A percentile compares a stretch with the other conserved stretches of the same genome.
Conservation (phyloP, 306 rosid genomes). For the Trichosanthes truncata region DNA sequence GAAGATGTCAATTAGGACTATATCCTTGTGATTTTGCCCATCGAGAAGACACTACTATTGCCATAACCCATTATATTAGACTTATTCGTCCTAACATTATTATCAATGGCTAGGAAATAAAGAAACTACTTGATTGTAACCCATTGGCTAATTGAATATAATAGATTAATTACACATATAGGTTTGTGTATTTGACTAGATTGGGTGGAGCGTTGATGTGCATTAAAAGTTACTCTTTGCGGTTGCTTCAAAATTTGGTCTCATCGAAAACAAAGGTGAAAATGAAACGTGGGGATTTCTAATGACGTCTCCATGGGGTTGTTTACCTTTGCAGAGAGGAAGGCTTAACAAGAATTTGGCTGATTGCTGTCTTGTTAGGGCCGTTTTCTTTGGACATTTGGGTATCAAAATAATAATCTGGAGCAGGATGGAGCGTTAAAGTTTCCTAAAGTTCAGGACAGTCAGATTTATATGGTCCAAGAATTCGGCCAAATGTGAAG, state of each 20-base stretch:
- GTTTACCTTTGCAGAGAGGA: not conserved
- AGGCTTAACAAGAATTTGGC: not conserved
- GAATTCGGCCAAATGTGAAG: not conserved
- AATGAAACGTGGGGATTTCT: not conserved
- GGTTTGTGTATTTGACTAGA: not conserved
- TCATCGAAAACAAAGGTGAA: not conserved
- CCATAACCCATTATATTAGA: not conserved
- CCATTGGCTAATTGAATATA: not conserved
- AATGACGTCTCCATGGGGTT: not conserved
- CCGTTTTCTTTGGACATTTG: not conserved
- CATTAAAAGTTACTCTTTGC: conserved; percentile 2
- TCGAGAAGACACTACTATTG: not conserved
- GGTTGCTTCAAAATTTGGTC: not conserved
- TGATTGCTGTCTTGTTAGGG: not conserved
- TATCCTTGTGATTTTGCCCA: not conserved
- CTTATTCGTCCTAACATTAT: not conserved
- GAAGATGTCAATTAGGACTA: not conserved
- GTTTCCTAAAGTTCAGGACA: not conserved
- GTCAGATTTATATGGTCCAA: too few relatives aligned
- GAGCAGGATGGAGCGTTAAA: not conserved
- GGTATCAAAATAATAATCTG: not conserved
- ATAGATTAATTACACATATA: not conserved
- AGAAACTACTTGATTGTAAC: not conserved
- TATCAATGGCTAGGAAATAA: not conserved
- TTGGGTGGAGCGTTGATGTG: not conserved